Percentiles rank a stretch among this genome's conserved stretches.
These are phyloP conservation scores for Piper betle DNA, from an alignment of 164 flowering plant genomes.

Conservation along the genomic window DNA sequence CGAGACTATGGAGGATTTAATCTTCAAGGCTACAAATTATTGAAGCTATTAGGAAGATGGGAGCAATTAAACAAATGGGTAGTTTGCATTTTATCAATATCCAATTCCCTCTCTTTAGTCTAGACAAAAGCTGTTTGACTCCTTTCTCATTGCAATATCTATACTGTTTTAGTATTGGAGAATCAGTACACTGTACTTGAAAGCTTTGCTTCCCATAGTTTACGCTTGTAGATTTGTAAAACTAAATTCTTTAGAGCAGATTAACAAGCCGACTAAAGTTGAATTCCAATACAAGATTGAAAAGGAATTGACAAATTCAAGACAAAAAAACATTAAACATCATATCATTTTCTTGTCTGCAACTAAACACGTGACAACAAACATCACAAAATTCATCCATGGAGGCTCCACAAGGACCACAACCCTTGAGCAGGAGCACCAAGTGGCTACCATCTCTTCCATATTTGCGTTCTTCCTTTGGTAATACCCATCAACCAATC, in stretches of 20 bases:
- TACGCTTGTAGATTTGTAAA: too few relatives aligned
- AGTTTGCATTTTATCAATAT: not conserved
- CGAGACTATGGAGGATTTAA: slow-evolving; percentile 10
- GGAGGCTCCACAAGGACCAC: slow-evolving; percentile 15
- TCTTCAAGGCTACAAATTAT: not conserved
- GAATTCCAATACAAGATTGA: too few relatives aligned
- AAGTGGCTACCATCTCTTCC: slow-evolving; percentile 17
- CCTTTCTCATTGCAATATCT: too few relatives aligned
- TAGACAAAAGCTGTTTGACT: not conserved
- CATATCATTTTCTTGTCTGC: slow-evolving; percentile 22
- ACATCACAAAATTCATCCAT: slow-evolving; percentile 1
- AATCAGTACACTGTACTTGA: too few relatives aligned
- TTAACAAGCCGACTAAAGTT: too few relatives aligned
- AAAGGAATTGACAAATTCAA: not conserved
- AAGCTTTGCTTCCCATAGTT: too few relatives aligned
- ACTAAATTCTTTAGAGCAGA: too few relatives aligned
- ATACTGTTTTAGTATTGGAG: too few relatives aligned
- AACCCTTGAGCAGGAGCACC: slow-evolving; percentile 5
- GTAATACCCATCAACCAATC: slow-evolving; percentile 21
- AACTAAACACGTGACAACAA: not conserved
- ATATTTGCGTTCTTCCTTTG: slow-evolving; percentile 11
- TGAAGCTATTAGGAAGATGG: not conserved
- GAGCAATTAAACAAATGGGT: not conserved
- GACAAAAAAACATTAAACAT: not conserved
- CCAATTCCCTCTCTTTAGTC: not conserved